phyloP scores from a whole-genome alignment of 768 basidiomycete species.

The Dioszegia crocea region DNA sequence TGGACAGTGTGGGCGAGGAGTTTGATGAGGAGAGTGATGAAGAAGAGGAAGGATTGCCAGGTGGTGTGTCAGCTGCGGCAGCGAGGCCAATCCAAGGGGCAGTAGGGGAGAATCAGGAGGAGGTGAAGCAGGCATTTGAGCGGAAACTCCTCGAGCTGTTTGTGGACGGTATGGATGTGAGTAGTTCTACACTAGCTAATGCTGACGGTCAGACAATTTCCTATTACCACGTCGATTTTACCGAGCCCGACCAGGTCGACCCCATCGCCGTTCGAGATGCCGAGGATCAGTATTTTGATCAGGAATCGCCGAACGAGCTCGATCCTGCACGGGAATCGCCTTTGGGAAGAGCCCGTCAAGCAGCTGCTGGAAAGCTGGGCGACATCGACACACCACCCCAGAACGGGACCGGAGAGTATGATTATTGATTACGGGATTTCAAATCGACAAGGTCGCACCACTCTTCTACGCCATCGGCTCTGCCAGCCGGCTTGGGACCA shows the following conservation, averaged over 20 bases:
- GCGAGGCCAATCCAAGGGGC: constrained; percentile 1
- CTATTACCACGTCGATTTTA: constrained; percentile 42
- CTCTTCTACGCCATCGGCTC: neutral
- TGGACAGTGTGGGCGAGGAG: constrained; percentile 70
- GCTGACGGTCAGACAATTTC: constrained; percentile 33
- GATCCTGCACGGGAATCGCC: too few relatives aligned
- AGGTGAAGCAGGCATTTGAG: constrained; percentile 40
- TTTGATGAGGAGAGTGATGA: constrained; percentile 65
- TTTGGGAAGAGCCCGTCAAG: neutral
- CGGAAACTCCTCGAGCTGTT: constrained; percentile 42
- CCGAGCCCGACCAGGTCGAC: constrained; percentile 35
- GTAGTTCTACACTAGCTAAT: constrained; percentile 7
- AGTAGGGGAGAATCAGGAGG: constrained; percentile 28
- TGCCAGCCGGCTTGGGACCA: too few relatives aligned
- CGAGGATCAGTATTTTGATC: constrained; percentile 46
- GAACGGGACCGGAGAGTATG: constrained; percentile 21
- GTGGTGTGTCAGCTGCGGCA: neutral
- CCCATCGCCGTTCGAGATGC: constrained; percentile 30
- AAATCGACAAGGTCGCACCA: neutral
- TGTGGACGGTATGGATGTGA: constrained; percentile 47
- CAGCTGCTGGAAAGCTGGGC: neutral
- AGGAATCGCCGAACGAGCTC: constrained; percentile 28
- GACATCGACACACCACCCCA: neutral
- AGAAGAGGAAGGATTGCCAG: constrained; percentile 19
- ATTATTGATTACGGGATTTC: constrained; percentile 6